These are phyloP conservation scores for Calocera viscosa DNA, from an alignment of 768 basidiomycete genomes.

Conservation along the genomic window DNA sequence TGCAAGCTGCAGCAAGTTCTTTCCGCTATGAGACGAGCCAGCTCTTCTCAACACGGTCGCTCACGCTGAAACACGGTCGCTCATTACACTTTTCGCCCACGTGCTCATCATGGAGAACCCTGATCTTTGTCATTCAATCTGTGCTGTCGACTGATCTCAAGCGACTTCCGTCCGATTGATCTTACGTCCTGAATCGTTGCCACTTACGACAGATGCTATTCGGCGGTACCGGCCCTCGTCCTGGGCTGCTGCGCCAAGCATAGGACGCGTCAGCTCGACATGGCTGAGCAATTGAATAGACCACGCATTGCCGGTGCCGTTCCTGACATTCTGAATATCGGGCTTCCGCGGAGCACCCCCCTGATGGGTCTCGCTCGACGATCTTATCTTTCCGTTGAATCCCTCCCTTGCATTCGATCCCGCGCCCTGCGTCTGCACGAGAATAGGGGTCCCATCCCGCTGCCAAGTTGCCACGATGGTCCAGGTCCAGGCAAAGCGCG, in stretches of 20 bases:
- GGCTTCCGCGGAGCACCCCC: not conserved
- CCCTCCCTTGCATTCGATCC: no score
- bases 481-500: no score
- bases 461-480: not conserved
- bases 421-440: not conserved
- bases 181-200: not conserved
- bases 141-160: not conserved
- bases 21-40: no score
- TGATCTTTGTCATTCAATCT: constrained; percentile 1
- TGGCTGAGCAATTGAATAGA: not conserved
- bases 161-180: not conserved
- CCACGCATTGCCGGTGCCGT: not conserved
- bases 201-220: not conserved
- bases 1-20: no score
- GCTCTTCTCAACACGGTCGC: not conserved
- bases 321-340: not conserved
- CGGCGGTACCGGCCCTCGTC: not conserved
- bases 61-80: not conserved
- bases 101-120: not conserved
- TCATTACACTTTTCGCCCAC: not conserved
- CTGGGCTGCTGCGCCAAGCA: not conserved
- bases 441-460: not conserved
- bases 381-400: not conserved
- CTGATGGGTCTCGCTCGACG: not conserved
- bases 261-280: not conserved